phyloP scores from a whole-genome alignment of 192 early-diverging fungal genomes.

The Pilobolus umbonatus region DNA sequence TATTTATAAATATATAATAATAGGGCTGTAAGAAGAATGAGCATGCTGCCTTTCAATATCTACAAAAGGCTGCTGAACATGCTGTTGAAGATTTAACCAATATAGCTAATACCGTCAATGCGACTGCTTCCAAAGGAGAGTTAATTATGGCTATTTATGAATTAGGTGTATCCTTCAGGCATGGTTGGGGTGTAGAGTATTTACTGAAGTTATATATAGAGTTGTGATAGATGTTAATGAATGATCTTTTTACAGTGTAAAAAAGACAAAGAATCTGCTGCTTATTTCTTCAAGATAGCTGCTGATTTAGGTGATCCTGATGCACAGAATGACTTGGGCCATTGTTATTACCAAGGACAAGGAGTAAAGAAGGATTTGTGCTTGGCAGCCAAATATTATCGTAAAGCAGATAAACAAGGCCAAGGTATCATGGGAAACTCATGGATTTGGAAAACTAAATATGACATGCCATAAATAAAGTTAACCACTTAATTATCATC shows the following conservation, averaged over 20 bases:
- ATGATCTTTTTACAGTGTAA: slow-evolving; percentile 23
- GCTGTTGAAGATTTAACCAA: slow-evolving; percentile 59
- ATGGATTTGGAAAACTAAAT: slow-evolving; percentile 82
- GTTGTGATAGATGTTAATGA: neutral
- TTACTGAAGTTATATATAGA: neutral
- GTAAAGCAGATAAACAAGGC: slow-evolving; percentile 69
- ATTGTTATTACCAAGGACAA: slow-evolving; percentile 68
- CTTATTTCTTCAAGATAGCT: slow-evolving; percentile 78
- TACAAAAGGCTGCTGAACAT: slow-evolving; percentile 67
- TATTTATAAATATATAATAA: slow-evolving; percentile 14
- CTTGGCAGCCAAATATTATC: slow-evolving; percentile 74
- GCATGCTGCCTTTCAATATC: slow-evolving; percentile 61
- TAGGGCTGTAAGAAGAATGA: slow-evolving; percentile 70
- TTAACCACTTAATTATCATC: no score
- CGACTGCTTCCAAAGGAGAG: slow-evolving; percentile 58
- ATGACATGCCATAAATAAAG: slow-evolving; percentile 48
- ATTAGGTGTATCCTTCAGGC: slow-evolving; percentile 68
- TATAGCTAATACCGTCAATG: slow-evolving; percentile 37
- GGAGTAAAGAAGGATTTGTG: slow-evolving; percentile 70
- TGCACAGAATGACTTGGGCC: slow-evolving; percentile 68
- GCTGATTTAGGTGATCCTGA: slow-evolving; percentile 75
- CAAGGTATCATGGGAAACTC: slow-evolving; percentile 72
- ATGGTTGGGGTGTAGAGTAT: slow-evolving; percentile 71
- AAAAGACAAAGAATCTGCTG: slow-evolving; percentile 68
- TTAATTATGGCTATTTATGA: slow-evolving; percentile 78